Evolutionary conservation across 139 green algal genomes (phyloP), one percentile per base, ranked within the genome.

Genomic region (Coelastrella sp.): DNA sequence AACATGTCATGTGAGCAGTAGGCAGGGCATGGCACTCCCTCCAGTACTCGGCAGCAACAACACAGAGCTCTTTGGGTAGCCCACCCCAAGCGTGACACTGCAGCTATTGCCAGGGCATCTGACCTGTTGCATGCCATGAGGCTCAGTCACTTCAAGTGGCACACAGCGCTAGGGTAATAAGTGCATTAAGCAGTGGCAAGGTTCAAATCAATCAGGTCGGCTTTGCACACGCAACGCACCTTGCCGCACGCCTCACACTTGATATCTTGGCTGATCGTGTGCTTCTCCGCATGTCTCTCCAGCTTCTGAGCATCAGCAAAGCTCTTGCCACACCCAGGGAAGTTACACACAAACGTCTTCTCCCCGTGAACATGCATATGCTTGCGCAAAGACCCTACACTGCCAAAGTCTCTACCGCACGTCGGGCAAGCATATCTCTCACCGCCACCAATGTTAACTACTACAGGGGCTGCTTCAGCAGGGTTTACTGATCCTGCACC

Each of bases 301-400:
- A 88, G 19, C 19, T 88, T 88, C 66, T 22, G 32, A 16, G 56
- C 83, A 81, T 88, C 83, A 23, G 83, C 83, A 88, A 88, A 88
- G 54, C 54, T 71, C 83, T 88, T 88, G 54, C 57, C 57, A 59
- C 83, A 88, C 47, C 83, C 83, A 57, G 83, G 83, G 68, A 80
- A 80, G 4, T 7, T 71, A 61, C 83, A 88, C 47, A 57, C 54
- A 68, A 88, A 88, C 11, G 32, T 80, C 83, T 88, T 88, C 8
- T 56, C 19, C 7, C 19, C 66, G 20, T 88, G 83, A 22, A 88
- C 83, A 13, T 88, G 66, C 68, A 80, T 88, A 61, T 88, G 83
- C 68, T 80, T 88, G 47, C 83, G 66, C 66, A 88, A 57, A 16
- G 66, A 68, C 3, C 83, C 83, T 17, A 80, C 19, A 23, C 65